These are phyloP conservation scores for Scenedesmus sp. DNA, from an alignment of 163 green algal genomes.

Conservation along the genomic window DNA sequence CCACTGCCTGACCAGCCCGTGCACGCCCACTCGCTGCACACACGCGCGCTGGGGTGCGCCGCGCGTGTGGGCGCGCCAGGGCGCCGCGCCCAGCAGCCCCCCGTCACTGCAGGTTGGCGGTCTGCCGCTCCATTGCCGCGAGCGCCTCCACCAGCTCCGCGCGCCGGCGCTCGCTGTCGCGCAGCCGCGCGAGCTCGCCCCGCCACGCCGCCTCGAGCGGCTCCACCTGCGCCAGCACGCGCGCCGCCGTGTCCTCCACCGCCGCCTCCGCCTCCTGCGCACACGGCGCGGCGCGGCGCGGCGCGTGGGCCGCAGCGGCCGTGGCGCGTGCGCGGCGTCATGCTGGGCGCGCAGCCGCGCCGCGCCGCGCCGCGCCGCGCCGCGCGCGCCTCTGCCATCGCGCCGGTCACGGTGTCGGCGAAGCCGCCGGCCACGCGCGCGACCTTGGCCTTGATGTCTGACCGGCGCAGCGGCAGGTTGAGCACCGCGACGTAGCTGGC, in stretches of 20 bases:
- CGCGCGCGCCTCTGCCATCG: conserved; percentile 45
- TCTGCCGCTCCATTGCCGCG: conserved; percentile 52
- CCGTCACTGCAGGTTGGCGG: conserved; percentile 47
- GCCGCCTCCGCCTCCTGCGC: conserved; percentile 20
- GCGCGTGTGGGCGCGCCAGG: too few relatives aligned
- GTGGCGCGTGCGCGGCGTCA: neutral
- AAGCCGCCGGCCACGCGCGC: conserved; percentile 52
- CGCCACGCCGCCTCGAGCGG: conserved; percentile 52
- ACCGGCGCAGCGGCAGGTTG: conserved; percentile 76
- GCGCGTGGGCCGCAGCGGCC: too few relatives aligned
- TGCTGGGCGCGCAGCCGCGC: neutral
- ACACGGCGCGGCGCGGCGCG: too few relatives aligned
- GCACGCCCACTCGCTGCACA: too few relatives aligned
- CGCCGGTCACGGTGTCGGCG: conserved; percentile 25
- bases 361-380: neutral
- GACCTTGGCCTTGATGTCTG: conserved; percentile 82
- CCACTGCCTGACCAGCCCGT: too few relatives aligned
- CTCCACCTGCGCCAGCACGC: conserved; percentile 36
- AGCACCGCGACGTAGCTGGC: conserved; percentile 77
- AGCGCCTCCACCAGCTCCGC: conserved; percentile 44
- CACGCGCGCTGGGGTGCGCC: too few relatives aligned
- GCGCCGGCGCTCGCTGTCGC: conserved; percentile 44
- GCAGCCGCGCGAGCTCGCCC: conserved; percentile 56
- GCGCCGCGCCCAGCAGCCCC: too few relatives aligned
- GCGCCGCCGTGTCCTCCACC: conserved; percentile 17